A percentile compares a stretch with the other conserved stretches of the same genome.
Evolutionary conservation across 208 protist genomes (phyloP).

Genomic region (Naegleria gruberi): DNA sequence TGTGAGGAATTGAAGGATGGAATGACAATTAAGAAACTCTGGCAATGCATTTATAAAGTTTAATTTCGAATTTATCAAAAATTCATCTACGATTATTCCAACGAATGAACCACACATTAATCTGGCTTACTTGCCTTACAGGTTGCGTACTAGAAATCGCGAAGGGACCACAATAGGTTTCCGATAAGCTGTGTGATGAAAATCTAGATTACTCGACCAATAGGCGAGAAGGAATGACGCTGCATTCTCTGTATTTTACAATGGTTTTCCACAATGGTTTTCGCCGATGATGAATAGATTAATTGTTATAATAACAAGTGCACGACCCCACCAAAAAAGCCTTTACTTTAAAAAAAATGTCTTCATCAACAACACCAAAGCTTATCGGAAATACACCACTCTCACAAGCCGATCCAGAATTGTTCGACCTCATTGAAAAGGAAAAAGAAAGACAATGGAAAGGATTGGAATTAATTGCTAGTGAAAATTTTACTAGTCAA

Average conservation of each 20-base stretch:
- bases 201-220: too few relatives aligned
- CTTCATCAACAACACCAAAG: slow-evolving; percentile 22
- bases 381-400: neutral
- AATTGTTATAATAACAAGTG: slow-evolving; percentile 38
- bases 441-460: slow-evolving; percentile 72
- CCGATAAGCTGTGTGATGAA: too few relatives aligned
- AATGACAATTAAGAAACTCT: slow-evolving; percentile 63
- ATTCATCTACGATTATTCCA: too few relatives aligned
- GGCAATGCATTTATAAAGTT: slow-evolving; percentile 43
- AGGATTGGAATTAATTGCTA: slow-evolving; percentile 77
- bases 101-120: too few relatives aligned
- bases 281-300: neutral
- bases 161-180: too few relatives aligned
- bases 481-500: slow-evolving; percentile 91
- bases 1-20: slow-evolving; percentile 74
- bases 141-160: too few relatives aligned
- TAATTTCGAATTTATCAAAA: too few relatives aligned
- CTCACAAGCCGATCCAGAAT: slow-evolving; percentile 55
- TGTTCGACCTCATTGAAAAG: slow-evolving; percentile 62
- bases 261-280: too few relatives aligned
- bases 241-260: too few relatives aligned
- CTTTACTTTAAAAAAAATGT: slow-evolving; percentile 25
- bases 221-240: too few relatives aligned
- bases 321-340: slow-evolving; percentile 43
- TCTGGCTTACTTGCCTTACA: too few relatives aligned